Base-by-base conservation (phyloP, 768 basidiomycete species). In the Mycena pura region DNA sequence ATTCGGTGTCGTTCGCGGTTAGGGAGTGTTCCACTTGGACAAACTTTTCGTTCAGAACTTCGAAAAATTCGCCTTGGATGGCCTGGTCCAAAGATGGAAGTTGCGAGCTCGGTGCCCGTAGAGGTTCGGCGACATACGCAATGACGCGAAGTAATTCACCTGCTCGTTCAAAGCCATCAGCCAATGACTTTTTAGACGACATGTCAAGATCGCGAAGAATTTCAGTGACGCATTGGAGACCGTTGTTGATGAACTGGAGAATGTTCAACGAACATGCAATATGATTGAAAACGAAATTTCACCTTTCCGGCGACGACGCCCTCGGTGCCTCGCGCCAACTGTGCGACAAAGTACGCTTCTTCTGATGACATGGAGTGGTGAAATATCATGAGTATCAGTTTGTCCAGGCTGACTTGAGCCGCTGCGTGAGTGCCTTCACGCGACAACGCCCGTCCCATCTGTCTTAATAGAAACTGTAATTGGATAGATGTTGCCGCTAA, bases 311-410 rank as follows among this genome's bases (percentile, higher is more conserved):
- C 89, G 29, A 94, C 86, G 0, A 80, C 76, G 41, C 77, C 81
- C 44, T 88, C 87, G 9, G 89, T 87, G 27, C 89, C 89, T 64
- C 83, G 82, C 19, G 88, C 83, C 83, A 93, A 90, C 70, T 92
- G 89, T n/a, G 90, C 90, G 6, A 93, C 86, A 66, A 92, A 91
- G 63, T 88, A 90, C 0, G 91, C 91, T 72, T 93, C 89, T 65
- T 93, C 91, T 0, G 86, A 84, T 15, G 88, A 86, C 73, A 92
- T 87, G 9, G 86, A 86, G 59, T 90, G 86, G 60, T 84, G 86
- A 66, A 94, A 90, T 8, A 93, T 76, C 69, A 85, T 84, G 6
- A 82, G 78, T 0, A 86, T 86, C 47, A 93, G 77, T 61, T 81
- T 87, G 66, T 91, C 86, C 36, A 94, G 77, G 49, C 84, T 86